phyloP scores from a whole-genome alignment of 805 yeast genomes.

The Clavispora vitiphila region DNA sequence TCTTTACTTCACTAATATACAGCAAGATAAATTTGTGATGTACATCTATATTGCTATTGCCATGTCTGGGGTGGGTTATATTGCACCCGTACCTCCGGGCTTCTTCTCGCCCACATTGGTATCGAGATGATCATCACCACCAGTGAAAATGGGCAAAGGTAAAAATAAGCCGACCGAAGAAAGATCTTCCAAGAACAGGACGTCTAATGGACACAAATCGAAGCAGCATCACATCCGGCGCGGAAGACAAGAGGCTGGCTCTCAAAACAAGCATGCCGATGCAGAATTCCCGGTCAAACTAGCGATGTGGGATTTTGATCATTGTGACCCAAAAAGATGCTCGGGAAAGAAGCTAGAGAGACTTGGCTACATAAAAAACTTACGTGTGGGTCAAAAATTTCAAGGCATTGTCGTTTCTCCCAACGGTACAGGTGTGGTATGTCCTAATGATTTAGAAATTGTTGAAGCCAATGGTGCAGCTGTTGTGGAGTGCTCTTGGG shows the following conservation, averaged over 20 bases:
- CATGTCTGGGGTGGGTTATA: no score
- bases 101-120: no score
- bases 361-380: conserved; percentile 70
- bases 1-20: neutral
- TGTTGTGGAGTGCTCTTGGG: conserved; percentile 99
- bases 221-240: conserved; percentile 46
- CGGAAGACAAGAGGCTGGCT: conserved; percentile 31
- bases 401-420: conserved; percentile 91
- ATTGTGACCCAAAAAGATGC: conserved; percentile 97
- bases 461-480: conserved; percentile 88
- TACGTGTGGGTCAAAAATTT: conserved; percentile 91
- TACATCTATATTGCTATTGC: neutral
- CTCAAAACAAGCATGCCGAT: conserved; percentile 14
- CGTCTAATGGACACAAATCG: conserved; percentile 54
- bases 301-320: conserved; percentile 99
- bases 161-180: conserved; percentile 48
- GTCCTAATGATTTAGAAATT: conserved; percentile 76
- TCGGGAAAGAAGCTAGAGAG: conserved; percentile 92
- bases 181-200: conserved; percentile 27
- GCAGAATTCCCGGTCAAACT: conserved; percentile 69
- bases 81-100: conserved; percentile 1
- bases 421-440: conserved; percentile 82
- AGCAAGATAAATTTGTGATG: neutral
- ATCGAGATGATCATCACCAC: neutral
- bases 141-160: conserved; percentile 46